Evolutionary conservation across 768 basidiomycete species (phyloP).

Genomic region (Pleurotus citrinopileatus): DNA sequence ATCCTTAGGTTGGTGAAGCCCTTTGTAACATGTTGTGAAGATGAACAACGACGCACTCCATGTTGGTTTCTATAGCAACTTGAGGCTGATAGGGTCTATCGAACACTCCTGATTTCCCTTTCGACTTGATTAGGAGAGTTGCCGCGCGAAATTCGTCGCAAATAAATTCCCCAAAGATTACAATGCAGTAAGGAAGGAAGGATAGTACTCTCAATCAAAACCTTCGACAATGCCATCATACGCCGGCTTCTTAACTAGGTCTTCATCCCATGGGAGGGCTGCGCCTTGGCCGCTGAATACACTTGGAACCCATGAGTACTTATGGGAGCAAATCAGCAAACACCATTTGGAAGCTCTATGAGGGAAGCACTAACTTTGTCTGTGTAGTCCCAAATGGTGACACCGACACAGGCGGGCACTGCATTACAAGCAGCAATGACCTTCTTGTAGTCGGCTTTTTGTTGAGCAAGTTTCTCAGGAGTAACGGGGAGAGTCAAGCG

Average conservation of each 20-base stretch:
- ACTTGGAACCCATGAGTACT: slow-evolving; percentile 40
- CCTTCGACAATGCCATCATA: slow-evolving; percentile 32
- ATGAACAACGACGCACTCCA: too few relatives aligned
- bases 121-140: too few relatives aligned
- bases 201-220: too few relatives aligned
- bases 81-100: too few relatives aligned
- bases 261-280: slow-evolving; percentile 34
- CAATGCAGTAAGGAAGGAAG: too few relatives aligned
- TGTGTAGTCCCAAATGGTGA: slow-evolving; percentile 45
- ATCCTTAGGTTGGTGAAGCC: too few relatives aligned
- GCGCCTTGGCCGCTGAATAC: slow-evolving; percentile 35
- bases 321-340: neutral
- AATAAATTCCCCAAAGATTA: too few relatives aligned
- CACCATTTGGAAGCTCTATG: neutral
- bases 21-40: too few relatives aligned
- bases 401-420: slow-evolving; percentile 37
- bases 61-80: too few relatives aligned
- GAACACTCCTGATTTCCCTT: too few relatives aligned
- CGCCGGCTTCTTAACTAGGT: slow-evolving; percentile 32
- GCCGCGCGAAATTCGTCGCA: too few relatives aligned
- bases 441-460: slow-evolving; percentile 53
- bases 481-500: slow-evolving; percentile 56
- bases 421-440: slow-evolving; percentile 52
- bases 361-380: slow-evolving; percentile 24
- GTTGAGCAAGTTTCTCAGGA: slow-evolving; percentile 44